Base-by-base conservation (phyloP, 2,329 filamentous ascomycete species). In the Rhexocercosporidium sp. region DNA sequence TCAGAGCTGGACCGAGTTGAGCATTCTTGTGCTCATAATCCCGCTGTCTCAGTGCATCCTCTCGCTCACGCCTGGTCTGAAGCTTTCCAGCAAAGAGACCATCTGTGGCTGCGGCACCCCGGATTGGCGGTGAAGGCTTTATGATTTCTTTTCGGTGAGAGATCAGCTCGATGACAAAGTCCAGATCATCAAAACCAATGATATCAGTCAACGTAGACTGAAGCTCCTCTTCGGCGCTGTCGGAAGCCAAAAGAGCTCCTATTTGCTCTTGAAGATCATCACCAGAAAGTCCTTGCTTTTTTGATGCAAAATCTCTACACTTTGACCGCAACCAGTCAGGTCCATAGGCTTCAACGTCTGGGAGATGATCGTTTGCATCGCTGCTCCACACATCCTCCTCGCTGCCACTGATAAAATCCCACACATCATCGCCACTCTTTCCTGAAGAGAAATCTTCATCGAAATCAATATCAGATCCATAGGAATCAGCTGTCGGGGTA, bases 131-230 rank as follows among this genome's bases (percentile, higher is more conserved):
- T 3, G 84, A 51, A 14, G 66, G 56, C 34, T 41, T 80, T 12
- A 90, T 78, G 53, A 98, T 87, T 54, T 92, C 87, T 61, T 86
- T 82, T 62, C 94, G 88, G 77, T 95, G 89, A 2, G 89, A 86
- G 62, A 98, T 90, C n/a, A 98, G 82, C 70, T 97, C 93, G 69
- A 94, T 94, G 62, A 98, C 91, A 74, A 99, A 90, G 71, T 99
- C 95, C 20, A 99, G 83, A 75, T 98, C 93, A 73, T 96, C 94
- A 75, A 95, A 98, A 0, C 96, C 96, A 68, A 99, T 84, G 51
- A 97, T 87, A 74, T 99, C 96, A 0, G 92, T 93, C 41, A 99
- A 84, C 47, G 90, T 89, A 76, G 94, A 94, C 78, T 98, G 95
- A n/a, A 98, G 82, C 78, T 97, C 93, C 66, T 97, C 92, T 66